Evolutionary conservation across 2,329 filamentous ascomycete species (phyloP), one percentile per base, ranked within the genome.

Genomic region (Colletotrichum australisinense): DNA sequence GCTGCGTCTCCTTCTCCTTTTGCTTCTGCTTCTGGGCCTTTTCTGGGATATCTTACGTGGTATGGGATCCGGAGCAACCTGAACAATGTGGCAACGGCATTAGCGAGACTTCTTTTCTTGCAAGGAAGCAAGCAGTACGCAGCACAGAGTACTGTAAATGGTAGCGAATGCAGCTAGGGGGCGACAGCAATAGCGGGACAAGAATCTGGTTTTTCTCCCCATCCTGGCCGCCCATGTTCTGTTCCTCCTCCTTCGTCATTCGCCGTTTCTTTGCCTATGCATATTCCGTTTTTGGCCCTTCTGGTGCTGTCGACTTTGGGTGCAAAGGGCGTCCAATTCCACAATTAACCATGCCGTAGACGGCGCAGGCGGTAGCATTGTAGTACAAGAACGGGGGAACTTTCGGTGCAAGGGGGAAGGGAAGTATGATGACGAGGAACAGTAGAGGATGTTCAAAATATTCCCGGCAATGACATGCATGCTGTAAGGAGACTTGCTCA

Each of bases 11-110:
- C 55, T 30, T 53, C 60, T 28, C 12, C 30, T 42, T 49, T n/a
- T 35, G 49, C 49, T n/a, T 38, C 22, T 35, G 63, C 56, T 58
- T 71, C 26, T 73, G 65, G 58, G 57, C 46, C 63, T 64, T 72
- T 64, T 60, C 69, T 72, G 59, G 65, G 69, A 49, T 67, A 35
- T 11, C 11, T 12, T 12, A 42, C 5, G 38, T 42, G 42, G 42
- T 19, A 49, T 69, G 67, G 67, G 35, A 19, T 69, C 46, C 46
- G 70, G 42, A 69, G 55, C 66, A 73, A 46, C 66, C 70, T 72
- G 56, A 30, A 35, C 66, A 64, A 19, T 28, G 66, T 73, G 70
- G 70, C 70, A 57, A 71, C 56, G 6, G 62, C n/a, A 63, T 73
- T 70, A 70, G 71, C 67, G 71, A 71, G 56, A 49, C 46, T 42